Conservation (phyloP, 1,284 basidiomycete species). For the Cutaneotrichosporon dermatis region DNA sequence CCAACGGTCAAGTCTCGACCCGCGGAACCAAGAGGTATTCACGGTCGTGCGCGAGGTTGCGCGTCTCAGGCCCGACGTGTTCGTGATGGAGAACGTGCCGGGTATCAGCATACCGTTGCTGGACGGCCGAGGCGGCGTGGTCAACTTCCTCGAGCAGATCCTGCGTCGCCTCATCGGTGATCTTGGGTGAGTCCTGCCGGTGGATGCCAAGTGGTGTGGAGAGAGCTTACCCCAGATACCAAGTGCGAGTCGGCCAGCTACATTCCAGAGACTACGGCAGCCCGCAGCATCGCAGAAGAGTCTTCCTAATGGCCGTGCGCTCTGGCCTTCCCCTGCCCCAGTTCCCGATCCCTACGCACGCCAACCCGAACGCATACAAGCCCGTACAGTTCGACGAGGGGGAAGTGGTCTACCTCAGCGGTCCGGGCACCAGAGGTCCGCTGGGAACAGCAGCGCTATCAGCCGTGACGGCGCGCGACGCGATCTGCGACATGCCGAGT, state of each 20-base stretch:
- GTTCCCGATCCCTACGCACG: conserved; percentile 30
- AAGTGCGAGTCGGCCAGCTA: conserved; percentile 27
- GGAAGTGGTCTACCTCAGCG: too few species aligned
- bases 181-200: conserved; percentile 10
- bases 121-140: background rate
- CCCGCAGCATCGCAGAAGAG: conserved; percentile 29
- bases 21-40: conserved; percentile 26
- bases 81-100: conserved; percentile 36
- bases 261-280: conserved; percentile 27
- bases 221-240: conserved; percentile 8
- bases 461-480: conserved; percentile 26
- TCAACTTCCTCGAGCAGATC: conserved; percentile 9
- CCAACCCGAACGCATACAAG: conserved; percentile 13
- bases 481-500: conserved; percentile 31
- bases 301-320: conserved; percentile 29
- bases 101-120: conserved; percentile 21
- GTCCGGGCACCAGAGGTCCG: too few species aligned
- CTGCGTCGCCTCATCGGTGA: conserved; percentile 15
- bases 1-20: conserved; percentile 14
- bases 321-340: conserved; percentile 25
- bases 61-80: conserved; percentile 21
- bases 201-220: too few species aligned
- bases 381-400: too few species aligned
- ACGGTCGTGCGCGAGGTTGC: conserved; percentile 18
- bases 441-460: background rate